Evolutionary conservation across 2,329 filamentous ascomycete genomes (phyloP).

Genomic region (Penicillium verrucosum): DNA sequence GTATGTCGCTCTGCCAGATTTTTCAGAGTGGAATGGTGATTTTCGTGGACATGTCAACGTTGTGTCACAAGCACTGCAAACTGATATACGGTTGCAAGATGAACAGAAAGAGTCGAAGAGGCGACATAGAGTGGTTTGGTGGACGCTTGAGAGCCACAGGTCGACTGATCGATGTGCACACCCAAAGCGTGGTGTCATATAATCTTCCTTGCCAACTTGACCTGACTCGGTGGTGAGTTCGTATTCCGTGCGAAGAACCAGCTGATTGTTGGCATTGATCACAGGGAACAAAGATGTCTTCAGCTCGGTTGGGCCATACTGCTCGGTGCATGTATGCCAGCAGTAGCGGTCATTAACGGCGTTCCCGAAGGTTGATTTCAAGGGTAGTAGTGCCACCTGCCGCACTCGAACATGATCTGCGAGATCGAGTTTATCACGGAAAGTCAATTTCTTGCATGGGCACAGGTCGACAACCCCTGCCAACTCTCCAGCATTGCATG

Average conservation of each 20-base stretch:
- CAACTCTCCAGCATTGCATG: constrained; percentile 34
- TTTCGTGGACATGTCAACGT: constrained; percentile 35
- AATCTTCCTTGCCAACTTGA: constrained; percentile 38
- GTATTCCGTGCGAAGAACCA: constrained; percentile 39
- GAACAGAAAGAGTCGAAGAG: constrained; percentile 33
- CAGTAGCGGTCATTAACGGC: constrained; percentile 32
- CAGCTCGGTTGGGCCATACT: constrained; percentile 35
- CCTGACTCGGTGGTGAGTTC: constrained; percentile 33
- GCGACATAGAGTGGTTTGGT: constrained; percentile 37
- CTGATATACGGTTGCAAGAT: constrained; percentile 36
- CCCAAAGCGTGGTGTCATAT: constrained; percentile 40
- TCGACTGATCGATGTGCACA: constrained; percentile 41
- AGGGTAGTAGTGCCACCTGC: constrained; percentile 24
- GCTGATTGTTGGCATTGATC: constrained; percentile 30
- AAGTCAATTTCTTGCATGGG: constrained; percentile 42
- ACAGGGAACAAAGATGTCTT: constrained; percentile 38
- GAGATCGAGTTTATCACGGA: constrained; percentile 37
- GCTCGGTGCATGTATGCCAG: constrained; percentile 38
- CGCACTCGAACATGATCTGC: constrained; percentile 33
- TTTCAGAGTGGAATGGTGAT: constrained; percentile 28
- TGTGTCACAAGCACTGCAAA: constrained; percentile 37
- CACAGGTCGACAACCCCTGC: constrained; percentile 41
- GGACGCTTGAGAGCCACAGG: constrained; percentile 40
- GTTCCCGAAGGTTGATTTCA: constrained; percentile 29
- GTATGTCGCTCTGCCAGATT: constrained; percentile 30